Evolutionary conservation across 129 eudicot genomes (phyloP).

Genomic region (Gnaphalium uliginosum): DNA sequence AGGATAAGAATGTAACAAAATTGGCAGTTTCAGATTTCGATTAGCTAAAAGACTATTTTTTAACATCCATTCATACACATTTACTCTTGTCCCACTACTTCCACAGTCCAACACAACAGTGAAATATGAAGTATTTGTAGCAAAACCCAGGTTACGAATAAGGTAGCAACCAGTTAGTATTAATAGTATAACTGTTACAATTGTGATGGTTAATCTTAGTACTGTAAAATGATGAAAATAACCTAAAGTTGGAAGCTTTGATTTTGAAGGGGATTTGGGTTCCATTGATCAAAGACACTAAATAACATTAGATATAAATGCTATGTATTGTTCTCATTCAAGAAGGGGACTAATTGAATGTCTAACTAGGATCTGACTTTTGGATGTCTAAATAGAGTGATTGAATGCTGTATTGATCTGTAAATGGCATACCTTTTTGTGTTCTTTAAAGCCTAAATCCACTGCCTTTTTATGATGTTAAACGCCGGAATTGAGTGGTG

Average conservation of each 20-base stretch:
- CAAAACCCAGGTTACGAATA: constrained; percentile 18
- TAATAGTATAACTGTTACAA: constrained; percentile 34
- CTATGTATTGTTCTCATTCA: not conserved
- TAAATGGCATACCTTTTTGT: constrained; percentile 20
- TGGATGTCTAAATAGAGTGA: constrained; percentile 1
- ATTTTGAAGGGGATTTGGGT: constrained; percentile 68
- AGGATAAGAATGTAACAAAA: constrained; percentile 67
- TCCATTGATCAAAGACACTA: constrained; percentile 45
- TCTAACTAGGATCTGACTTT: not conserved
- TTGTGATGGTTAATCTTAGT: constrained; percentile 32
- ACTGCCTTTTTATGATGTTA: not conserved
- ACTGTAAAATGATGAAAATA: constrained; percentile 33
- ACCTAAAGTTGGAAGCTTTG: constrained; percentile 45
- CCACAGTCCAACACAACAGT: constrained; percentile 93
- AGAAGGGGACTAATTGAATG: not conserved
- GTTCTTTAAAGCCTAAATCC: not conserved
- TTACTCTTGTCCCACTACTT: constrained; percentile 87
- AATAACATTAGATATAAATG: not conserved
- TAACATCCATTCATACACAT: constrained; percentile 64
- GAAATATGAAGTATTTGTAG: constrained; percentile 42
- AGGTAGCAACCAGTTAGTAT: constrained; percentile 31
- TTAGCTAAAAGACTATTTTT: constrained; percentile 4
- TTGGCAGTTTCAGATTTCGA: constrained; percentile 41
- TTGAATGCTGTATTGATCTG: not conserved
- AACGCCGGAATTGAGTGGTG: not conserved